Base-by-base conservation (phyloP, 2,329 filamentous ascomycete genomes). In the Erysiphe pulchra region DNA sequence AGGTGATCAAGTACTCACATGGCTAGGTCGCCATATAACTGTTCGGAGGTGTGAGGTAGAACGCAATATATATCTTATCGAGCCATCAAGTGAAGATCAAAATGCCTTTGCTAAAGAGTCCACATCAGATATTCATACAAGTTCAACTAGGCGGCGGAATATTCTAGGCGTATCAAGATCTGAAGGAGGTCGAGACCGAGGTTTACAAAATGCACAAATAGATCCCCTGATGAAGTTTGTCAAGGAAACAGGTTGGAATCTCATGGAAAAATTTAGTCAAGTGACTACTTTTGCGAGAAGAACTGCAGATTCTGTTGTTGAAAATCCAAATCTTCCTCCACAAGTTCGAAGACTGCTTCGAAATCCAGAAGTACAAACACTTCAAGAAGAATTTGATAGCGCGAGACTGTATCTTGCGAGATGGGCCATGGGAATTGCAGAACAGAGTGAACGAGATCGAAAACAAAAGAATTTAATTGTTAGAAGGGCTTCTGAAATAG, bases 361-460 rank as follows among this genome's bases (percentile, higher is more conserved):
- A 57, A 94, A 92, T 52, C 86, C 86, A 0, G 86, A 98, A 56
- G 85, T 98, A 0, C 86, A 94, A 63, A 94, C 82, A 0, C 61
- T 98, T 18, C 86, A 94, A 57, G 86, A 95, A 49, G 92, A 98
- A 58, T 98, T 94, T 54, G 92, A 98, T 64, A 93, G 85, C 55
- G 90, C 92, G 4, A 73, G 90, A 51, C 70, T 98, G 48, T 98
- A 98, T 57, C 69, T 98, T 36, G 90, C 90, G 18, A 71, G 90
- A 50, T 98, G 90, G 90, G 90, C 90, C 2, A 95, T 98, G 90
- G 85, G 85, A 8, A 93, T 98, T 51, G 86, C 90, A 0, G 92
- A 98, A 60, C 90, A 98, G 63, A 87, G 86, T 55, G 90, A 98
- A 57, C 70, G 76, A 36, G 90, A 98, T 54, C 69, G 79, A 20